Base-by-base conservation (phyloP, 768 basidiomycete genomes). In the Lentinula sp. region DNA sequence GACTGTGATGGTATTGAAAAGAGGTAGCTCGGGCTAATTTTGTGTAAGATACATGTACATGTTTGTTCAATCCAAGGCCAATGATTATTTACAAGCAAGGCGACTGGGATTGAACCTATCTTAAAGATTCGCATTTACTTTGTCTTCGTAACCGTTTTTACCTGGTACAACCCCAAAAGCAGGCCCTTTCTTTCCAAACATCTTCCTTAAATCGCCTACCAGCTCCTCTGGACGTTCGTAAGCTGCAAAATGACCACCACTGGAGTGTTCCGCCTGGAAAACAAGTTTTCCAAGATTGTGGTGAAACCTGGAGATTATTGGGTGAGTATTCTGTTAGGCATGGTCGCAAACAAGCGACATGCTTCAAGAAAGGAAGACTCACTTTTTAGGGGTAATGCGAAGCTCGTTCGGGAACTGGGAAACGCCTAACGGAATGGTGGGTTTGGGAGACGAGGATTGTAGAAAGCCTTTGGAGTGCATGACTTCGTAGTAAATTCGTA, bases 401-500 rank as follows among this genome's bases (percentile, higher is more conserved):
- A 82, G 2, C 51, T 85, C 84, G 48, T 76, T 77, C 1, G 84
- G 84, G 64, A 86, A 86, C 61, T 70, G 72, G 2, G 83, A 84
- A 18, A 75, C 61, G 0, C 85, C 84, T 55, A 78, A 64, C 2
- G 84, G 84, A 46, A 83, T 75, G 15, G 64, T 43, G 15, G 69
- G 60, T 28, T 43, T 52, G 21, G 55, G 60, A 18, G 59, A 1
- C 11, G 21, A 34, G 31, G 59, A 23, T 15, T 64, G 23, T 21
- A 61, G 39, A 16, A 52, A 61, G 35, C 58, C 55, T 23, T 66
- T 64, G 16, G 63, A 65, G 35, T 69, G 68, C 50, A 35, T 60
- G 18, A 67, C 63, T 65, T 87, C 87, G 65, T 80, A 86, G 68
- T 87, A 87, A 18, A 85, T 85, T 11, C 84, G 74, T 7, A 80